Percentiles rank a stretch among this genome's conserved stretches.
Conservation (phyloP, 2,329 filamentous ascomycete species). For the Trichoderma sp. region DNA sequence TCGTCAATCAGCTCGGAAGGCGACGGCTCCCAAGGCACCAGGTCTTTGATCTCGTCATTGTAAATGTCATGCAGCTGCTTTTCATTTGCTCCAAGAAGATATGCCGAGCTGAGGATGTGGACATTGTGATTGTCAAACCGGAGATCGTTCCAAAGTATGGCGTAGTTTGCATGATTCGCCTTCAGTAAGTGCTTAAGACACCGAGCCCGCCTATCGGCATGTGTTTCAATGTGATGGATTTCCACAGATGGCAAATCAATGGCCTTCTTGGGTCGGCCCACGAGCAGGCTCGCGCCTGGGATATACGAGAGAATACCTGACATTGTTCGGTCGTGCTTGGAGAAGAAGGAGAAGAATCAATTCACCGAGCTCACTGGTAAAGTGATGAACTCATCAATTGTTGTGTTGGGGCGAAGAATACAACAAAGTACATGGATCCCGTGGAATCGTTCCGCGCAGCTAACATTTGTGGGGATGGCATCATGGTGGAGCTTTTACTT, state of each 20-base stretch:
- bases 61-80: constrained; percentile 79
- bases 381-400: not conserved
- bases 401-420: constrained; percentile 11
- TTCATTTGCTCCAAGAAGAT: constrained; percentile 74
- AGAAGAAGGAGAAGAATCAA: not conserved
- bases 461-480: constrained; percentile 7
- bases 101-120: constrained; percentile 82
- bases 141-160: constrained; percentile 75
- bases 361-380: not conserved
- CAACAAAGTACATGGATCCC: not conserved
- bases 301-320: constrained; percentile 39
- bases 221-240: constrained; percentile 77
- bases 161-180: constrained; percentile 88
- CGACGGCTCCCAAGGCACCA: constrained; percentile 81
- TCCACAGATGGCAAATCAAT: constrained; percentile 67
- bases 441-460: not conserved
- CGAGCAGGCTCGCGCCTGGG: constrained; percentile 32
- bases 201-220: constrained; percentile 74
- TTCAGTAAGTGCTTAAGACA: constrained; percentile 88
- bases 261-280: constrained; percentile 34
- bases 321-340: constrained; percentile 28
- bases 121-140: constrained; percentile 81
- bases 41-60: constrained; percentile 67
- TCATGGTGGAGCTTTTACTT: constrained; percentile 6
- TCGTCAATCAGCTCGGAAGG: constrained; percentile 78